Base-by-base conservation (phyloP, 2,329 filamentous ascomycete species). In the Xylariales sp. region DNA sequence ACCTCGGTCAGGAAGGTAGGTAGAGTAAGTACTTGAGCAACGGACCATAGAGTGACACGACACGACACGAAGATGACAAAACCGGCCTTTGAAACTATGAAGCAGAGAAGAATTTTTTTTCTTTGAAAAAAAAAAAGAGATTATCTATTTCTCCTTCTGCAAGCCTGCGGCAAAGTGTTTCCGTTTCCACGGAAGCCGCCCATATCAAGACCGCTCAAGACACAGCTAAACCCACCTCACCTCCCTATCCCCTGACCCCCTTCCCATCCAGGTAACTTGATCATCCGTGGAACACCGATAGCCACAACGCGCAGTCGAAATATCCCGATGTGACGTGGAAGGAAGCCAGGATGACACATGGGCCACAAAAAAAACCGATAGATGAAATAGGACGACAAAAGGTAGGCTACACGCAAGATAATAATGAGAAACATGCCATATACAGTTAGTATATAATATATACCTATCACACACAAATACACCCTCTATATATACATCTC, bases 161-260 rank as follows among this genome's bases (percentile, higher is more conserved):
- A 62, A 23, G 64, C 23, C 59, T 63, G 64, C 48, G 64, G 64
- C 64, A 34, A 67, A 6, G 59, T 48, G 54, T 30, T 48, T 66
- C 58, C 32, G 46, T 30, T 41, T 41, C 46, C 53, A 66, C 32
- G 16, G 55, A n/a, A 43, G n/a, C 23, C 39, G 41, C 55, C 41
- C 43, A 1, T 55, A 39, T 12, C 53, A 9, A 16, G 0, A 9
- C 18, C 10, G 5, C n/a, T 41, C 39, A 5, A 5, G 12, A 49
- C 46, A 30, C 30, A n/a, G 18, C 36, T 32, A 45, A 23, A 23
- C 53, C 12, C 53, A 56, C 39, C 54, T 45, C 54, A 4, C 3
- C n/a, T 5, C 5, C 53, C 16, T 23, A 16, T 18, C 54, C 54
- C 18, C 23, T 32, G 18, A 9, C n/a, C 28, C 54, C 39, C 52